Evolutionary conservation across 345 rosid genomes (phyloP).

Genomic region (Eucalyptus sp.): DNA sequence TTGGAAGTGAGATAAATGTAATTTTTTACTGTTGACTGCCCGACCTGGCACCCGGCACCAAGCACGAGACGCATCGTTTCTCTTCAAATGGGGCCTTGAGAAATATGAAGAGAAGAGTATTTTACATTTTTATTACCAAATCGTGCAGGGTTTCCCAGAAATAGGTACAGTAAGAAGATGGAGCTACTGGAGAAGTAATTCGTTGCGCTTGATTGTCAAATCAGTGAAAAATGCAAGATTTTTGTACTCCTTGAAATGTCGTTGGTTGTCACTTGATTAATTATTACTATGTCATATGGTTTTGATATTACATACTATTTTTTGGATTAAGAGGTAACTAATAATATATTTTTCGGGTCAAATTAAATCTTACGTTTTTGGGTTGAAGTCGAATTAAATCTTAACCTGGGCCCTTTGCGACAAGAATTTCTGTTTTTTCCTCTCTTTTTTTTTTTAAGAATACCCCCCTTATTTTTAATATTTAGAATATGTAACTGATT

Average conservation of each 20-base stretch:
- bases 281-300: rapidly evolving
- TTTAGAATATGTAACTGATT: background rate
- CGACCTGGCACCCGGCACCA: background rate
- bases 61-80: background rate
- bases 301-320: rapidly evolving
- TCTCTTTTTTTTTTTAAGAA: too few species aligned
- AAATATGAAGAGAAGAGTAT: background rate
- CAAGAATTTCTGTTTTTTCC: rapidly evolving
- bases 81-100: background rate
- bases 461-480: background rate
- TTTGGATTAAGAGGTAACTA: background rate
- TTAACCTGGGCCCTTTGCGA: background rate
- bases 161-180: background rate
- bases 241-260: too few species aligned
- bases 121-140: too few species aligned
- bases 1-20: background rate
- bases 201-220: background rate
- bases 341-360: background rate
- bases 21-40: background rate
- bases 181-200: background rate
- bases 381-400: background rate
- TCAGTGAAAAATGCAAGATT: background rate
- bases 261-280: background rate
- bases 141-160: background rate
- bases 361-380: too few species aligned